phyloP scores from a whole-genome alignment of 345 rosid species.

The Carallia pectinifolia region DNA sequence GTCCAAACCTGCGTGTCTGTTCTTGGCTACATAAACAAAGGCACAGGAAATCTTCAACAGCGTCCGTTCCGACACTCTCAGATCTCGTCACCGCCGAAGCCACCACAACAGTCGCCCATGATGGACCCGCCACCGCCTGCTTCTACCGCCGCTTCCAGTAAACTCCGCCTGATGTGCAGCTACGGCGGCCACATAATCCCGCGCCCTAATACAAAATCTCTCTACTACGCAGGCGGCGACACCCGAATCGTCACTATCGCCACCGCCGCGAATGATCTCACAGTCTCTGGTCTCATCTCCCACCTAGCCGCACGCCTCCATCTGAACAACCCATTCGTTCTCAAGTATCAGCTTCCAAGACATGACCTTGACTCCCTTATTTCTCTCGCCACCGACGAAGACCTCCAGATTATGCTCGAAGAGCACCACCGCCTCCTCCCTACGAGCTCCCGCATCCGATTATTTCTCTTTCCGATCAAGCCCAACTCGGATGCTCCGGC shows the following conservation, averaged over 20 bases:
- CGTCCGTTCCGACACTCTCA: not conserved
- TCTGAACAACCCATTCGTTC: constrained; percentile 27
- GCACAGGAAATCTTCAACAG: too few relatives aligned
- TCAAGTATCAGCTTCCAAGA: constrained; percentile 52
- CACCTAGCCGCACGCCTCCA: constrained; percentile 39
- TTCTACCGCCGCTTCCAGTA: constrained; percentile 10
- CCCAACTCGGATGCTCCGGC: constrained; percentile 2
- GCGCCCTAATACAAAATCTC: constrained; percentile 47
- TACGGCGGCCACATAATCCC: constrained; percentile 65
- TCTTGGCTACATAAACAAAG: too few relatives aligned
- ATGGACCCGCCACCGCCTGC: constrained; percentile 5
- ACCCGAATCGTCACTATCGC: constrained; percentile 49
- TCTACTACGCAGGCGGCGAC: constrained; percentile 49
- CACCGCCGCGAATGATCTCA: constrained; percentile 12
- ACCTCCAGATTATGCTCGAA: constrained; percentile 42
- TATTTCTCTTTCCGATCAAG: constrained; percentile 35
- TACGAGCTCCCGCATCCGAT: constrained; percentile 33
- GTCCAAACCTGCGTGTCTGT: too few relatives aligned
- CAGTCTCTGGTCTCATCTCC: constrained; percentile 34
- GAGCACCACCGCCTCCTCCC: constrained; percentile 33
- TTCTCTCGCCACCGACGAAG: constrained; percentile 45
- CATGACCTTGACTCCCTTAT: constrained; percentile 52
- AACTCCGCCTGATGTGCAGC: constrained; percentile 80
- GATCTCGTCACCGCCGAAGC: constrained; percentile 1
- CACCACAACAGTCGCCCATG: not conserved